Conservation (phyloP, 176 grass and related monocot species). For the Typha latifolia region DNA sequence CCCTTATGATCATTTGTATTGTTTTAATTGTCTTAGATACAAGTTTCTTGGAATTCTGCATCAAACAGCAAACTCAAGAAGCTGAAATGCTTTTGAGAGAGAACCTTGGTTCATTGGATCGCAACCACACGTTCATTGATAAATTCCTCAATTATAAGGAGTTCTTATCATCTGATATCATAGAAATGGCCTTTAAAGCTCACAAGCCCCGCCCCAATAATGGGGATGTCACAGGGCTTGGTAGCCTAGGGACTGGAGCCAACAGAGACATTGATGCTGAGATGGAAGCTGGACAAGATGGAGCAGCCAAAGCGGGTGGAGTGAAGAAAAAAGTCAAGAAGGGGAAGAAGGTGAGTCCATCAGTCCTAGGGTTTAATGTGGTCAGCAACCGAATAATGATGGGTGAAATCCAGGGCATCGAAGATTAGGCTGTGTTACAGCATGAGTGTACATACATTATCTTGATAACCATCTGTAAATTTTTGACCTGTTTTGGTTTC, state of each 20-base stretch:
- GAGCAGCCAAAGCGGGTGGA: slow-evolving; percentile 18
- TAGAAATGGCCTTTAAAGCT: slow-evolving; percentile 67
- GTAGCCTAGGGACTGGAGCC: slow-evolving; percentile 19
- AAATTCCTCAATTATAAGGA: slow-evolving; percentile 90
- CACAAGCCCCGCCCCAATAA: slow-evolving; percentile 7
- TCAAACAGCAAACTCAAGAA: slow-evolving; percentile 64
- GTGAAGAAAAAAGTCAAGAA: slow-evolving; percentile 95
- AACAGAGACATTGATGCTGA: slow-evolving; percentile 25
- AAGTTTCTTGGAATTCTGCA: slow-evolving; percentile 91
- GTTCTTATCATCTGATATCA: slow-evolving; percentile 70
- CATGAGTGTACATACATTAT: slow-evolving; percentile 45
- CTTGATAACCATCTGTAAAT: slow-evolving; percentile 24
- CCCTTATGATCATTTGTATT: too few species aligned
- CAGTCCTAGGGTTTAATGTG: slow-evolving; percentile 83
- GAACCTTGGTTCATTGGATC: slow-evolving; percentile 71
- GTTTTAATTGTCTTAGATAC: slow-evolving; percentile 35
- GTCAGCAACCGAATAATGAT: slow-evolving; percentile 98
- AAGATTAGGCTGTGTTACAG: slow-evolving; percentile 27
- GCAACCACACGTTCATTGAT: slow-evolving; percentile 70
- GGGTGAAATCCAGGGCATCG: slow-evolving; percentile 89
- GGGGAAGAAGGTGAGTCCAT: slow-evolving; percentile 76
- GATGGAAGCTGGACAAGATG: slow-evolving; percentile 16
- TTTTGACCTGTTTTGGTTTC: slow-evolving; percentile 12
- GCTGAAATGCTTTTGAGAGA: slow-evolving; percentile 64
- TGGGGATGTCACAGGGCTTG: slow-evolving; percentile 9